phyloP scores from a whole-genome alignment of 2,329 filamentous ascomycete species.

The Claviceps cyperi region DNA sequence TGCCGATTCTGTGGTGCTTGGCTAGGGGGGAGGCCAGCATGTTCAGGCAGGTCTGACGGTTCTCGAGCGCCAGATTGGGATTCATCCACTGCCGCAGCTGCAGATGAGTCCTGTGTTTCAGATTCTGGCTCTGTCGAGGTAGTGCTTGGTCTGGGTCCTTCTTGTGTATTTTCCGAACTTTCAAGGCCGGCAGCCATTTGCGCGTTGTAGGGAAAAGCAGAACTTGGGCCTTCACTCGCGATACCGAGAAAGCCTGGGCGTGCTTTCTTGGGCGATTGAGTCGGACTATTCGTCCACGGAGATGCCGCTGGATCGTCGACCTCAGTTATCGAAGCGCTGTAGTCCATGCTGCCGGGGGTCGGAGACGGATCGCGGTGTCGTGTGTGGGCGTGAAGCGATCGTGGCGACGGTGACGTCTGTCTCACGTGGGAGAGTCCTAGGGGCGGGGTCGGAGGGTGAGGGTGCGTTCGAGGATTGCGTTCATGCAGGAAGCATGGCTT shows the following conservation, averaged over 20 bases:
- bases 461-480: background rate
- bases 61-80: constrained; percentile 7
- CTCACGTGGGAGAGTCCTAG: background rate
- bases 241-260: constrained; percentile 28
- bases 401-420: background rate
- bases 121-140: constrained; percentile 31
- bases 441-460: background rate
- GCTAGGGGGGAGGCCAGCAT: constrained; percentile 7
- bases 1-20: constrained; percentile 24
- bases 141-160: constrained; percentile 31
- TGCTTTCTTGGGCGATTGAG: constrained; percentile 33
- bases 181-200: constrained; percentile 25
- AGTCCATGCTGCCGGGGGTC: constrained; percentile 34
- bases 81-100: constrained; percentile 7
- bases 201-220: constrained; percentile 30
- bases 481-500: constrained; percentile 2
- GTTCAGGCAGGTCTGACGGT: constrained; percentile 6
- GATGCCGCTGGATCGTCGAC: constrained; percentile 37
- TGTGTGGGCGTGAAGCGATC: background rate
- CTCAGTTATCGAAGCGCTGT: constrained; percentile 40
- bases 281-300: constrained; percentile 42
- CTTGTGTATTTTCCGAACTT: constrained; percentile 22
- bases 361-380: background rate
- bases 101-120: constrained; percentile 13
- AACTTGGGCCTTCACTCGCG: constrained; percentile 24